Evolutionary conservation across 1,284 basidiomycete species (phyloP).

Genomic region (Cronartium quercuum): DNA sequence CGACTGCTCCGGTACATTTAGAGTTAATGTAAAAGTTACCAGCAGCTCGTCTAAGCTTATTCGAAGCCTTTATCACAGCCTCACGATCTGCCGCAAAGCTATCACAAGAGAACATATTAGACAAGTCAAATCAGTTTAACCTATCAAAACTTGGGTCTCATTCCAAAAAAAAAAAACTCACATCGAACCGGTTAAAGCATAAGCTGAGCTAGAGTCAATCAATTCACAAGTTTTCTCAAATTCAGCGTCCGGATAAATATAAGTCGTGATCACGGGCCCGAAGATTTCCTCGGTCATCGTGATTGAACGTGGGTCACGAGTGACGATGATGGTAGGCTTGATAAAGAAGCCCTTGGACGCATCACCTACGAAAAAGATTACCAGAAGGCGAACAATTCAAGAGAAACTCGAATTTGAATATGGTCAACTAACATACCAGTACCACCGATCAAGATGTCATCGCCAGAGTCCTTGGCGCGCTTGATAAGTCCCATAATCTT

Average conservation of each 20-base stretch:
- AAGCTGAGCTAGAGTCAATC: constrained; percentile 78
- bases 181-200: constrained; percentile 86
- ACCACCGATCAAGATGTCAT: constrained; percentile 81
- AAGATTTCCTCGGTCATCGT: constrained; percentile 97
- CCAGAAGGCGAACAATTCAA: background rate
- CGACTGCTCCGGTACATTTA: constrained; percentile 73
- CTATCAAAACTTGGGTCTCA: background rate
- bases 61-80: constrained; percentile 67
- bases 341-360: constrained; percentile 90
- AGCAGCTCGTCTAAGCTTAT: constrained; percentile 73
- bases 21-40: constrained; percentile 87
- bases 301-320: constrained; percentile 80
- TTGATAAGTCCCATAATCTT: constrained; percentile 78
- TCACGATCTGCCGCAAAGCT: constrained; percentile 76
- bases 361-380: constrained; percentile 56
- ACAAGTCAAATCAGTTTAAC: constrained; percentile 21
- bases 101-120: constrained; percentile 6
- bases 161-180: constrained; percentile 51
- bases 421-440: constrained; percentile 54
- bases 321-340: constrained; percentile 89
- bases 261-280: constrained; percentile 90
- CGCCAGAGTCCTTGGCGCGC: constrained; percentile 81
- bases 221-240: constrained; percentile 78
- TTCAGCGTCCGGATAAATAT: constrained; percentile 74
- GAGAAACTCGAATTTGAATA: constrained; percentile 2